Percentiles rank a stretch among this genome's conserved stretches.
phyloP scores from a whole-genome alignment of 2,329 filamentous ascomycete genomes.

The Alternaria tenuissima region DNA sequence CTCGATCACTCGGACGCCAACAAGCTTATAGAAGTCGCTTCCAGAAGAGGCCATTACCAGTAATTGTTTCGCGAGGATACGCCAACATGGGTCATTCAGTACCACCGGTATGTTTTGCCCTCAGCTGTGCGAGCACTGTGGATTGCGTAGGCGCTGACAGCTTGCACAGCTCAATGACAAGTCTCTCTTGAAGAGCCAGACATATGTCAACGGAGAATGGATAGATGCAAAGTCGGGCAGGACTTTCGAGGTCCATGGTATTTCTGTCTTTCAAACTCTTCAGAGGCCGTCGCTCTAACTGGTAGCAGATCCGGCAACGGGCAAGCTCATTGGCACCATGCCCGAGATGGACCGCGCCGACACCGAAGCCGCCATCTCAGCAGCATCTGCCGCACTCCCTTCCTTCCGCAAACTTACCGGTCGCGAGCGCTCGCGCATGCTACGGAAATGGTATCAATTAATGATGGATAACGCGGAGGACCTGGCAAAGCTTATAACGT shows the following conservation, averaged over 20 bases:
- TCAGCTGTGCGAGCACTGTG: background rate
- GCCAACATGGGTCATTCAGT: slow-evolving; percentile 55
- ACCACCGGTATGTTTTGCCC: slow-evolving; percentile 45
- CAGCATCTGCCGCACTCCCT: slow-evolving; percentile 79
- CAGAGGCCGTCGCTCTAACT: slow-evolving; percentile 18
- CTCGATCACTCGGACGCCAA: slow-evolving; percentile 44
- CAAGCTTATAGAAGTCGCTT: slow-evolving; percentile 42
- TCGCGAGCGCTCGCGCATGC: slow-evolving; percentile 75
- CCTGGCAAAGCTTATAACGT: slow-evolving; percentile 82
- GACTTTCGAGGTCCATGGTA: slow-evolving; percentile 82
- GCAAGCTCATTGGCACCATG: slow-evolving; percentile 79
- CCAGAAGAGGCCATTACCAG: slow-evolving; percentile 42
- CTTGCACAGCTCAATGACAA: slow-evolving; percentile 57
- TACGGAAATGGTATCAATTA: slow-evolving; percentile 83
- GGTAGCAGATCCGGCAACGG: slow-evolving; percentile 77
- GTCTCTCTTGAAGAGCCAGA: slow-evolving; percentile 79
- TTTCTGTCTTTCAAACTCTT: background rate
- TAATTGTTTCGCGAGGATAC: slow-evolving; percentile 51
- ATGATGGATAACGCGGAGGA: slow-evolving; percentile 82
- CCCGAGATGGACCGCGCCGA: slow-evolving; percentile 85
- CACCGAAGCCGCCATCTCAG: slow-evolving; percentile 80
- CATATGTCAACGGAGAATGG: slow-evolving; percentile 95
- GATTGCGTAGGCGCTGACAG: slow-evolving; percentile 20
- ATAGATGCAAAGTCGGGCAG: slow-evolving; percentile 83
- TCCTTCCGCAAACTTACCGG: slow-evolving; percentile 75